A percentile compares a stretch with the other conserved stretches of the same genome.
Evolutionary conservation across 345 rosid genomes (phyloP).

Genomic region (Murraya koenigii): DNA sequence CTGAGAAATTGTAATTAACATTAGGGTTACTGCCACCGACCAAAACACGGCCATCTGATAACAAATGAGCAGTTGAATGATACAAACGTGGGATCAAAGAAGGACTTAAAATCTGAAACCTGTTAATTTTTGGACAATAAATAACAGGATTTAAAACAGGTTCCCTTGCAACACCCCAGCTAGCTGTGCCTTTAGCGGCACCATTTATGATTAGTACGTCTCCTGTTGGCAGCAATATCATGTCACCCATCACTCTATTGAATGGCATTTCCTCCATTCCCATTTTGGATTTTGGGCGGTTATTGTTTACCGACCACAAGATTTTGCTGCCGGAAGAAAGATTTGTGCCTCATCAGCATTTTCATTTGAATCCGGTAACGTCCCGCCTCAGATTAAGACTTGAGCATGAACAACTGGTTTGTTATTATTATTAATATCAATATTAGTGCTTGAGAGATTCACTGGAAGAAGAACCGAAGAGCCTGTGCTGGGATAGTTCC

Average conservation of each 20-base stretch:
- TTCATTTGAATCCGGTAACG: slow-evolving; percentile 19
- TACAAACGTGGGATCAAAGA: slow-evolving; percentile 39
- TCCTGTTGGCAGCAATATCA: slow-evolving; percentile 50
- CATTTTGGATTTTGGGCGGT: slow-evolving; percentile 20
- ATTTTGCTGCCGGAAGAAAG: slow-evolving; percentile 17
- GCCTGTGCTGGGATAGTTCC: slow-evolving; percentile 57
- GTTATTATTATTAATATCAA: background rate
- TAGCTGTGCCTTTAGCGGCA: slow-evolving; percentile 35
- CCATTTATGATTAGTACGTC: slow-evolving; percentile 44
- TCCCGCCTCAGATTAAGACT: slow-evolving; percentile 44
- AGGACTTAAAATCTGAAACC: slow-evolving; percentile 29
- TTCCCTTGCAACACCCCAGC: slow-evolving; percentile 21
- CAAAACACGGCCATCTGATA: slow-evolving; percentile 42
- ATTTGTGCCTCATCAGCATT: background rate
- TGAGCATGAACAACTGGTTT: slow-evolving; percentile 20
- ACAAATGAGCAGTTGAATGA: slow-evolving; percentile 41
- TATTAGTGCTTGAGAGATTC: background rate
- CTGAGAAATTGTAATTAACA: slow-evolving; percentile 27
- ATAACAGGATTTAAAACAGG: slow-evolving; percentile 24
- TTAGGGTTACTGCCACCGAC: slow-evolving; percentile 51
- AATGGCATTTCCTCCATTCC: slow-evolving; percentile 52
- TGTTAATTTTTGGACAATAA: slow-evolving; percentile 6
- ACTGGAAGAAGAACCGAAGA: slow-evolving; percentile 48
- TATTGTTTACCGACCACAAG: slow-evolving; percentile 30
- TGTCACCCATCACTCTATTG: slow-evolving; percentile 46